phyloP scores from a whole-genome alignment of 2,329 filamentous ascomycete species.

The Beauveria medogensis region DNA sequence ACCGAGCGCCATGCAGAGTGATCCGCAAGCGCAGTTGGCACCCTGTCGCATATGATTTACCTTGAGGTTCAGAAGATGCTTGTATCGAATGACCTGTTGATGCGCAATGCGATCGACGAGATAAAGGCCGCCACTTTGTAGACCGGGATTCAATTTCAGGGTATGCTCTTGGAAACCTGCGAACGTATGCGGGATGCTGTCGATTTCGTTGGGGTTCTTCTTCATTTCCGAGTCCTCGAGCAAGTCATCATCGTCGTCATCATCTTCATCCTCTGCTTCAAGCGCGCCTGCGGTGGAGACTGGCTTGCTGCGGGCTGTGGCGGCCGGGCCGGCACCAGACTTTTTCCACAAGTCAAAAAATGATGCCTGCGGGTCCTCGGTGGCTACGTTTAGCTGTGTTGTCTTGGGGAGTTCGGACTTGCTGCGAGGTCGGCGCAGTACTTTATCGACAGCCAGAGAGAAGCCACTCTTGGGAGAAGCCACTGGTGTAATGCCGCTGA shows the following conservation, averaged over 20 bases:
- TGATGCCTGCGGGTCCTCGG: conserved; percentile 32
- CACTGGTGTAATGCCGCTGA: conserved; percentile 42
- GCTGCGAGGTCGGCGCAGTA: conserved; percentile 47
- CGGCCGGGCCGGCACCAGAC: conserved; percentile 46
- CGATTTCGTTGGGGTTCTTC: conserved; percentile 54
- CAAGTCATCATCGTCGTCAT: conserved; percentile 51
- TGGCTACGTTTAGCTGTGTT: conserved; percentile 19
- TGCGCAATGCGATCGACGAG: conserved; percentile 75
- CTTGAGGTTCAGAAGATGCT: conserved; percentile 61
- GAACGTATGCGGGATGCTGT: conserved; percentile 62
- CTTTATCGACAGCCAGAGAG: conserved; percentile 37
- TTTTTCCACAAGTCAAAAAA: conserved; percentile 44
- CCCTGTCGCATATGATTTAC: conserved; percentile 61
- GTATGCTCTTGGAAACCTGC: conserved; percentile 73
- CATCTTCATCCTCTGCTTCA: conserved; percentile 42
- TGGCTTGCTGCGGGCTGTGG: conserved; percentile 36
- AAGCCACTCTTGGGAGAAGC: conserved; percentile 45
- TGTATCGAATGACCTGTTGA: conserved; percentile 74
- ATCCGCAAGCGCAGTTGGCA: conserved; percentile 51
- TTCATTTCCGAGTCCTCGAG: conserved; percentile 53
- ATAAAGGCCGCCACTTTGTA: conserved; percentile 47
- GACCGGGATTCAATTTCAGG: conserved; percentile 61
- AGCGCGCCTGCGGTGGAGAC: conserved; percentile 14
- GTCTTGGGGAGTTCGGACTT: conserved; percentile 44
- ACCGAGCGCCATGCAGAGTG: conserved; percentile 57